A percentile compares a stretch with the other conserved stretches of the same genome.
These are phyloP conservation scores for Paraphoma chrysanthemicola DNA, from an alignment of 2,329 filamentous ascomycete species.

Conservation along the genomic window DNA sequence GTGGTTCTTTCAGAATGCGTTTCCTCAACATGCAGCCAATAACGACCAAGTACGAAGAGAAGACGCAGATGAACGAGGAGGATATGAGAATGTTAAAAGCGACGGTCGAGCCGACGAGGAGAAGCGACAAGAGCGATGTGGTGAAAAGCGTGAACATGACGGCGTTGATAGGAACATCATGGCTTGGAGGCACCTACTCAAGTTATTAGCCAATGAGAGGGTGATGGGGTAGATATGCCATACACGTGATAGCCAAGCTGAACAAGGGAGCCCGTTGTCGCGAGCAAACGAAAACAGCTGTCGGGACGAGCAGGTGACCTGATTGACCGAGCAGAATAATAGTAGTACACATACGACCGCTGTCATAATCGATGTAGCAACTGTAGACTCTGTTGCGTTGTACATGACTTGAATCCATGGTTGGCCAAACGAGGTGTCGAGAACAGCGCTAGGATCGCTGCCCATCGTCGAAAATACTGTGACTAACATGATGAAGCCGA, in stretches of 20 bases:
- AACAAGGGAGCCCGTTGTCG: background rate
- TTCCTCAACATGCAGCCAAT: conserved; percentile 55
- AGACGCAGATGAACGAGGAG: conserved; percentile 5
- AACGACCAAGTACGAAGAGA: conserved; percentile 39
- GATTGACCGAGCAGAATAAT: background rate
- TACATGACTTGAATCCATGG: conserved; percentile 29
- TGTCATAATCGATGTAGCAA: conserved; percentile 20
- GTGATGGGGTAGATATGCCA: background rate
- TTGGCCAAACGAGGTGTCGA: conserved; percentile 19
- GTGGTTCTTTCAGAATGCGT: conserved; percentile 49
- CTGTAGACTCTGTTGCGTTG: conserved; percentile 23
- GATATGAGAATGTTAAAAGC: conserved; percentile 29
- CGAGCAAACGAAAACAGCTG: background rate
- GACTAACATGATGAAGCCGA: conserved; percentile 39
- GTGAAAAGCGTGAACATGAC: conserved; percentile 21
- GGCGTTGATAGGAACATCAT: conserved; percentile 32
- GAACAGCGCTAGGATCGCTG: background rate
- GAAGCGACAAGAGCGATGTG: conserved; percentile 25
- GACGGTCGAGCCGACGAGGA: conserved; percentile 32
- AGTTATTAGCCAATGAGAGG: background rate
- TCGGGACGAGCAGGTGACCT: background rate
- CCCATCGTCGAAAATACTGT: conserved; percentile 15
- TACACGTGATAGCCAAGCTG: conserved; percentile 10
- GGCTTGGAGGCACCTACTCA: conserved; percentile 15
- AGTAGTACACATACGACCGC: conserved; percentile 13